Percentiles rank a stretch among this genome's conserved stretches.
Evolutionary conservation across 1,139 yeast species (phyloP).

Genomic region (Lodderomyces elongisporus): DNA sequence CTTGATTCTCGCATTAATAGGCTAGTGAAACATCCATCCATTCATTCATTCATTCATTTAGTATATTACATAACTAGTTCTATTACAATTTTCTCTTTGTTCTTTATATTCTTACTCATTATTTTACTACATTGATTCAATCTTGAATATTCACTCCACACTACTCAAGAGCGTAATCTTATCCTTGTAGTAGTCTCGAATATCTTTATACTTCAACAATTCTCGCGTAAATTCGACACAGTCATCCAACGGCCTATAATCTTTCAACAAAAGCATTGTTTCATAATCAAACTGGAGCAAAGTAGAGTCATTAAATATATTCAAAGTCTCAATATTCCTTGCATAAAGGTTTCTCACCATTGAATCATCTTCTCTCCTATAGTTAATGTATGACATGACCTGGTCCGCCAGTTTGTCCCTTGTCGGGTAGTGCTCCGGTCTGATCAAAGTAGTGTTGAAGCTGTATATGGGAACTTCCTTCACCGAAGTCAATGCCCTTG

Average conservation of each 20-base stretch:
- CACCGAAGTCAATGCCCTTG: slow-evolving; percentile 15
- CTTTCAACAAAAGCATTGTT: slow-evolving; percentile 23
- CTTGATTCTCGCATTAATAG: too few species aligned
- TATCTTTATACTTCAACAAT: slow-evolving; percentile 9
- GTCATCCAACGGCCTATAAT: slow-evolving; percentile 22
- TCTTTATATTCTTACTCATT: too few species aligned
- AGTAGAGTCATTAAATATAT: slow-evolving; percentile 19
- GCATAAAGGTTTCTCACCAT: slow-evolving; percentile 20
- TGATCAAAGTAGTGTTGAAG: slow-evolving; percentile 25
- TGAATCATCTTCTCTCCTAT: slow-evolving; percentile 22
- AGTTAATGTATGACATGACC: slow-evolving; percentile 8
- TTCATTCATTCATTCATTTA: too few species aligned
- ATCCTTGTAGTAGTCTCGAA: slow-evolving; percentile 16
- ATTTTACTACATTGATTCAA: too few species aligned
- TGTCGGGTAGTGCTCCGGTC: slow-evolving; percentile 33
- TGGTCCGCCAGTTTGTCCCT: slow-evolving; percentile 1
- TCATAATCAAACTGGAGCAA: slow-evolving; percentile 24
- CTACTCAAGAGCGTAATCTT: too few species aligned
- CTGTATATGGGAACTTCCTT: slow-evolving; percentile 24
- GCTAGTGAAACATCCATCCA: too few species aligned
- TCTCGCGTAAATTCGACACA: slow-evolving; percentile 2
- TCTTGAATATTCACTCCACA: too few species aligned
- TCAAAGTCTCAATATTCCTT: slow-evolving; percentile 25
- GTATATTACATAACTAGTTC: too few species aligned
- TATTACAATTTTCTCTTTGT: too few species aligned